Percentiles rank a stretch among this genome's conserved stretches.
Conservation (phyloP, 345 rosid genomes). For the Arabis alpina region DNA sequence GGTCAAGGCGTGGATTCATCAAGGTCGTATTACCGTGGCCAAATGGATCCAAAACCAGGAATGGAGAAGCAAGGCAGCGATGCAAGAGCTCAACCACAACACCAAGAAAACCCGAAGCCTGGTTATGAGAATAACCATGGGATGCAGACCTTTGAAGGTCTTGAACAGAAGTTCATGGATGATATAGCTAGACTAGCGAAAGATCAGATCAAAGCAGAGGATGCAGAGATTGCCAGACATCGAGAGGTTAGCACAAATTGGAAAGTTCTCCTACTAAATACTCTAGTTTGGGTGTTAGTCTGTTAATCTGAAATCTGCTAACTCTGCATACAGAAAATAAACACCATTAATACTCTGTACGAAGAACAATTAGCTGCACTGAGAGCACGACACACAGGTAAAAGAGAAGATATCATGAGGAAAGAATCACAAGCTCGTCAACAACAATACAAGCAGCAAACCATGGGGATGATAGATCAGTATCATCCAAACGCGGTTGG, state of each 20-base stretch:
- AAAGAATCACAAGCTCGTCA: slow-evolving; percentile 69
- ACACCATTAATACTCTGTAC: slow-evolving; percentile 63
- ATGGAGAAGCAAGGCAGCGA: slow-evolving; percentile 60
- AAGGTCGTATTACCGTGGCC: slow-evolving; percentile 66
- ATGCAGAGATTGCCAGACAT: slow-evolving; percentile 80
- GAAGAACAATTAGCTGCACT: slow-evolving; percentile 71
- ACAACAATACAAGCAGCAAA: slow-evolving; percentile 65
- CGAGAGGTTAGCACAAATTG: slow-evolving; percentile 62
- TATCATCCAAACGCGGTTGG: slow-evolving; percentile 50
- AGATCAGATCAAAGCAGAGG: slow-evolving; percentile 79
- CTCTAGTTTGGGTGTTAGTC: slow-evolving; percentile 5
- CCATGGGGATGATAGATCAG: slow-evolving; percentile 48
- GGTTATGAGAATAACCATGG: slow-evolving; percentile 57
- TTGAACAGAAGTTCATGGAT: slow-evolving; percentile 73
- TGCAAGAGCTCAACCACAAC: slow-evolving; percentile 58
- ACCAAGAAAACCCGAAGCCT: slow-evolving; percentile 55
- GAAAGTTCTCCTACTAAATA: slow-evolving; percentile 10
- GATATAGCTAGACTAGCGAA: slow-evolving; percentile 70
- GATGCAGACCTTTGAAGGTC: slow-evolving; percentile 61
- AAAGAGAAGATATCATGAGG: slow-evolving; percentile 69
- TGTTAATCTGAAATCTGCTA: slow-evolving; percentile 10
- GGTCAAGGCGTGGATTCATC: slow-evolving; percentile 75
- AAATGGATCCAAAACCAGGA: slow-evolving; percentile 53
- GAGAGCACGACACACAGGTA: slow-evolving; percentile 64
- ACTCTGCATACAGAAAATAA: slow-evolving; percentile 61